phyloP scores from a whole-genome alignment of 1,284 basidiomycete species.

The Apiotrichum brassicae region DNA sequence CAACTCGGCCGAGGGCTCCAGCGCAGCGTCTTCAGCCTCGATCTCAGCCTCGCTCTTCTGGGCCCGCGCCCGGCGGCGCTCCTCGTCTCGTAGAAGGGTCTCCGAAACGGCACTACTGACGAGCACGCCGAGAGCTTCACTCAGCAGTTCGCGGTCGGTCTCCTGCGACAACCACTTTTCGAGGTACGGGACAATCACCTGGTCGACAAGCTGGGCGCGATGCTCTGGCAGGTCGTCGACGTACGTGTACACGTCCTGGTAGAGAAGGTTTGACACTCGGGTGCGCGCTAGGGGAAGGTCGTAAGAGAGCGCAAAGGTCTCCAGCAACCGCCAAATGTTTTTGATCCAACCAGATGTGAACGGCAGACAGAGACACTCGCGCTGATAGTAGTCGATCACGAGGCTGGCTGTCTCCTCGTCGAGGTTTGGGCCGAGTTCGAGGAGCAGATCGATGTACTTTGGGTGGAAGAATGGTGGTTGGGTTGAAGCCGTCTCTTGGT shows the following conservation, averaged over 20 bases:
- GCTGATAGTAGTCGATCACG: slow-evolving; percentile 49
- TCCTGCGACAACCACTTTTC: slow-evolving; percentile 44
- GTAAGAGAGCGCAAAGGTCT: slow-evolving; percentile 42
- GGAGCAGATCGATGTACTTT: slow-evolving; percentile 42
- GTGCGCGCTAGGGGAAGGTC: slow-evolving; percentile 31
- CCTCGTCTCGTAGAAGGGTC: slow-evolving; percentile 44
- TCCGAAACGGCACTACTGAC: slow-evolving; percentile 45
- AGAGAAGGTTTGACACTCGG: slow-evolving; percentile 40
- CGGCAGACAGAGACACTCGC: slow-evolving; percentile 48
- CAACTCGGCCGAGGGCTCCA: slow-evolving; percentile 25
- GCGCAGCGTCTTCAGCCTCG: slow-evolving; percentile 32
- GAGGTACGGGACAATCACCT: slow-evolving; percentile 47
- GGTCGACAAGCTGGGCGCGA: slow-evolving; percentile 41
- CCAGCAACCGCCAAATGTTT: slow-evolving; percentile 47
- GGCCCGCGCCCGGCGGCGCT: slow-evolving; percentile 25
- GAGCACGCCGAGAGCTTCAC: slow-evolving; percentile 39
- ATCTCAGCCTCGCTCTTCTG: slow-evolving; percentile 19
- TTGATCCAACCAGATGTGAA: slow-evolving; percentile 49
- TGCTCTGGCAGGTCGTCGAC: slow-evolving; percentile 45
- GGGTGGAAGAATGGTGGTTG: slow-evolving; percentile 33
- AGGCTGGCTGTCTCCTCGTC: slow-evolving; percentile 43
- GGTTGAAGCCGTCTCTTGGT: not conserved
- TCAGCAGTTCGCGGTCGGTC: slow-evolving; percentile 39
- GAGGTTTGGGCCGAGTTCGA: slow-evolving; percentile 43
- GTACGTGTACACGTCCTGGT: slow-evolving; percentile 45